phyloP scores from a whole-genome alignment of 208 protist species.

The Herpetomonas samuelpessoai region DNA sequence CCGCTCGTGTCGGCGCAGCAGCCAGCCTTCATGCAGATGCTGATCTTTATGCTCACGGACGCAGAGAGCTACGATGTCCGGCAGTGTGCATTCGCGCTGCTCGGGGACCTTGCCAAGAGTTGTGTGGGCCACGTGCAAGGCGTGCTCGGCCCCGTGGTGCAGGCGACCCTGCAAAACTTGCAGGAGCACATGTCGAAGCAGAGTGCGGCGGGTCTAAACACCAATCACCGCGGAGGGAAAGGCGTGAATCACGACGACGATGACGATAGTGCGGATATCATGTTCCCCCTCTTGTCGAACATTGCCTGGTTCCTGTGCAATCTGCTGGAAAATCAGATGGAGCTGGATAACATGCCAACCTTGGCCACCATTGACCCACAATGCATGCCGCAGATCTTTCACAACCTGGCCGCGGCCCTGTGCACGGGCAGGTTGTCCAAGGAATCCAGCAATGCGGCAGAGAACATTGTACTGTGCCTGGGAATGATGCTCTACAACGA shows the following conservation, averaged over 20 bases:
- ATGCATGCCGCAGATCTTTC: slow-evolving; percentile 48
- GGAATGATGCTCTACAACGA: slow-evolving; percentile 69
- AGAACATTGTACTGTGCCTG: slow-evolving; percentile 78
- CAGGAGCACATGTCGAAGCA: neutral
- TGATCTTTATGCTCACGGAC: slow-evolving; percentile 49
- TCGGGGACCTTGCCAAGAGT: slow-evolving; percentile 59
- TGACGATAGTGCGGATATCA: slow-evolving; percentile 34
- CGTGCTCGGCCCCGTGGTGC: slow-evolving; percentile 34
- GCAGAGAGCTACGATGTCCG: slow-evolving; percentile 38
- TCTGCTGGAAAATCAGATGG: slow-evolving; percentile 70
- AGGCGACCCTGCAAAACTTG: slow-evolving; percentile 50
- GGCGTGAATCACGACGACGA: neutral
- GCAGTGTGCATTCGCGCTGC: slow-evolving; percentile 75
- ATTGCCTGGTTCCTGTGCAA: slow-evolving; percentile 79
- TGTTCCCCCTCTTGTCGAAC: slow-evolving; percentile 65
- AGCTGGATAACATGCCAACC: slow-evolving; percentile 39
- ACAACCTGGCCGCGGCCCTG: slow-evolving; percentile 38
- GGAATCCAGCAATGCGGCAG: slow-evolving; percentile 85
- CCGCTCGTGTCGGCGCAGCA: slow-evolving; percentile 49
- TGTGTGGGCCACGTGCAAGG: slow-evolving; percentile 53
- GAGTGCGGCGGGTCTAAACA: neutral
- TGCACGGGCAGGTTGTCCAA: slow-evolving; percentile 18
- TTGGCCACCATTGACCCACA: slow-evolving; percentile 28
- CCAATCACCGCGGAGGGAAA: too few species aligned
- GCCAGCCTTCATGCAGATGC: slow-evolving; percentile 49